Evolutionary conservation across 2,329 filamentous ascomycete genomes (phyloP).

Genomic region (Alternaria postmessia): DNA sequence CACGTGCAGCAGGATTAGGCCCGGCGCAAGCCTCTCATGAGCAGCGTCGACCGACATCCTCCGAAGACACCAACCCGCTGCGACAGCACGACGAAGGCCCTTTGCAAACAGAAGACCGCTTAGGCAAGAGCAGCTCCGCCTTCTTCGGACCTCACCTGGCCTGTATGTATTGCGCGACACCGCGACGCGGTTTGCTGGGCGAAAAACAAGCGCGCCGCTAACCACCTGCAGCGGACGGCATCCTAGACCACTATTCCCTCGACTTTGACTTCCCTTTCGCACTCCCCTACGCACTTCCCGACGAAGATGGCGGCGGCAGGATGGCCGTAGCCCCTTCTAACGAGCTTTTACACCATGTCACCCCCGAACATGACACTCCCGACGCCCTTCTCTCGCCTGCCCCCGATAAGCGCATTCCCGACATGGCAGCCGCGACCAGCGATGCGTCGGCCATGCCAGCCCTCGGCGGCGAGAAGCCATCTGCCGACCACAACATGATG

Average conservation of each 20-base stretch:
- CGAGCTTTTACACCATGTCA: constrained; percentile 31
- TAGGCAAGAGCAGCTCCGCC: not conserved
- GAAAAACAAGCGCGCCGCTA: constrained; percentile 24
- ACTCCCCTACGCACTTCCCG: constrained; percentile 9
- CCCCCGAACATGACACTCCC: constrained; percentile 36
- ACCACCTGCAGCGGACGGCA: constrained; percentile 28
- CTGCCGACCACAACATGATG: constrained; percentile 17
- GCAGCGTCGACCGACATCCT: constrained; percentile 7
- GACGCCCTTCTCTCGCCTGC: constrained; percentile 24
- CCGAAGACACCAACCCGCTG: constrained; percentile 10
- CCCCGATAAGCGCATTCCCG: constrained; percentile 29
- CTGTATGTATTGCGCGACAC: constrained; percentile 20
- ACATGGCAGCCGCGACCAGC: constrained; percentile 42
- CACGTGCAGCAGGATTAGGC: constrained; percentile 17
- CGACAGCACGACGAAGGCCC: constrained; percentile 13
- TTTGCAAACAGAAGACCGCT: not conserved
- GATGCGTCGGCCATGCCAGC: constrained; percentile 26
- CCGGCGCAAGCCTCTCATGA: constrained; percentile 21
- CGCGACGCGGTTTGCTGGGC: constrained; percentile 1
- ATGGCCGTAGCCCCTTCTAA: constrained; percentile 41
- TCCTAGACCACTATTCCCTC: constrained; percentile 7
- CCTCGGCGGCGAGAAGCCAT: constrained; percentile 20
- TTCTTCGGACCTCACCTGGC: not conserved
- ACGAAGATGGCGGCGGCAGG: constrained; percentile 42
- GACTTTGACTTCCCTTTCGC: constrained; percentile 8